phyloP scores from a whole-genome alignment of 2,329 filamentous ascomycete genomes.

The Fusarium tricinctum region DNA sequence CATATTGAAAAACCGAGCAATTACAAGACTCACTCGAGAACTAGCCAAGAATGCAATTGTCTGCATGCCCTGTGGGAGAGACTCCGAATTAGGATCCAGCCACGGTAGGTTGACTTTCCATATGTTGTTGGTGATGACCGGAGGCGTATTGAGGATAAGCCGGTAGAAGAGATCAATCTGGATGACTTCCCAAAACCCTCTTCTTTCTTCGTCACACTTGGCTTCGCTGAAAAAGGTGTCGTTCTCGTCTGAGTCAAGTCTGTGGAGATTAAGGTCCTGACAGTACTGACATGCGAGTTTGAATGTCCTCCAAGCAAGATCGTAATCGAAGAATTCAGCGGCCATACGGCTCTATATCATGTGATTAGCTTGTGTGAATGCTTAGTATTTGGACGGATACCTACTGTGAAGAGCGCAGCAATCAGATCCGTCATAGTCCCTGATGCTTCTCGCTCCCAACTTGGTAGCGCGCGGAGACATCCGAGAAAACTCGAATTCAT shows the following conservation, averaged over 20 bases:
- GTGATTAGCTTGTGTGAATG: neutral
- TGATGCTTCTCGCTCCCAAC: slow-evolving; percentile 52
- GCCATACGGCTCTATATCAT: slow-evolving; percentile 49
- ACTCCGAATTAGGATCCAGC: slow-evolving; percentile 45
- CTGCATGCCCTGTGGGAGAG: slow-evolving; percentile 42
- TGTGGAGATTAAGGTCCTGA: slow-evolving; percentile 51
- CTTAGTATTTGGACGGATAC: neutral
- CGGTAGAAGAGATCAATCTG: slow-evolving; percentile 53
- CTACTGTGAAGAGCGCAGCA: slow-evolving; percentile 50
- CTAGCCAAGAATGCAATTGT: slow-evolving; percentile 48
- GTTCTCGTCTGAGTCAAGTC: slow-evolving; percentile 47
- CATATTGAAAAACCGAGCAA: slow-evolving; percentile 51
- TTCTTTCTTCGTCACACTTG: slow-evolving; percentile 46
- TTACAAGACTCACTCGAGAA: slow-evolving; percentile 49
- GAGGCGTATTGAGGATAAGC: slow-evolving; percentile 51
- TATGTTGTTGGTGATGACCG: slow-evolving; percentile 45
- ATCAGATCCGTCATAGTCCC: slow-evolving; percentile 51
- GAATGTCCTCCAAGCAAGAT: slow-evolving; percentile 52
- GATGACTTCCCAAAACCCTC: slow-evolving; percentile 53
- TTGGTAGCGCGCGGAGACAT: slow-evolving; percentile 50
- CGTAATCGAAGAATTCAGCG: slow-evolving; percentile 53
- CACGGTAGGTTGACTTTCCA: slow-evolving; percentile 54
- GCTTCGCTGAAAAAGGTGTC: slow-evolving; percentile 23
- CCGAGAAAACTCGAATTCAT: slow-evolving; percentile 48
- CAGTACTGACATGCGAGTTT: slow-evolving; percentile 51